Conservation (phyloP, 2,329 filamentous ascomycete genomes). For the Pestalotiopsis sp. region DNA sequence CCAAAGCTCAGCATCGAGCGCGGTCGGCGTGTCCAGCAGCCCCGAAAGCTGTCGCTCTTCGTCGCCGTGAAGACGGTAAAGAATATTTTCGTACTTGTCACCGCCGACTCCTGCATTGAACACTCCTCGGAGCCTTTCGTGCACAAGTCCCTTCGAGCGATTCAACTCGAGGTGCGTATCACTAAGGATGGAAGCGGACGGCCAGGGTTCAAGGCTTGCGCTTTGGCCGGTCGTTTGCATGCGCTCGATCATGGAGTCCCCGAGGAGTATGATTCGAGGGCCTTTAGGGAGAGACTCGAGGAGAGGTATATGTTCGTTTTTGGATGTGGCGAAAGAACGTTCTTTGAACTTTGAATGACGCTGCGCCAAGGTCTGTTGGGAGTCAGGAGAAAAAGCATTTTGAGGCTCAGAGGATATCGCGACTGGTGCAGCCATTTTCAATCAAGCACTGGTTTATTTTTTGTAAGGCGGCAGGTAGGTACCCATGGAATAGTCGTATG, state of each 20-base stretch:
- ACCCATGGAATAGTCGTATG: too few species aligned
- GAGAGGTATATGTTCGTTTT: background rate
- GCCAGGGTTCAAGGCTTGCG: conserved; percentile 19
- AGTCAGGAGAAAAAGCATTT: fast-evolving
- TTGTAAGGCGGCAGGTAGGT: too few species aligned
- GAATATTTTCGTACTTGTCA: conserved; percentile 26
- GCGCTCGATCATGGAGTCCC: conserved; percentile 27
- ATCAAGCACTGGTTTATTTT: background rate
- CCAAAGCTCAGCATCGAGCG: conserved; percentile 20
- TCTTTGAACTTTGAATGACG: conserved; percentile 10
- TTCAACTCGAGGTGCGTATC: background rate
- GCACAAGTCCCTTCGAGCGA: too few species aligned
- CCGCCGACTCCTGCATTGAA: conserved; percentile 28
- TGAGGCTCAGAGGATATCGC: background rate
- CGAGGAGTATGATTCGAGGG: conserved; percentile 19
- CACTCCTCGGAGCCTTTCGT: conserved; percentile 10
- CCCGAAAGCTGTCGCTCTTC: conserved; percentile 1
- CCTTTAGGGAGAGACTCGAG: background rate
- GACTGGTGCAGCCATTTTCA: background rate
- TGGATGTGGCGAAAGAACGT: conserved; percentile 7
- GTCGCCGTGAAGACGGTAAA: conserved; percentile 22
- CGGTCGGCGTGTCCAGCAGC: background rate
- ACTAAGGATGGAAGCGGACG: conserved; percentile 13
- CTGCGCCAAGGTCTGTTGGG: background rate
- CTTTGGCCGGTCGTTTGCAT: conserved; percentile 23